Evolutionary conservation across 192 early-diverging fungal genomes (phyloP), one percentile per base, ranked within the genome.

Genomic region (Linnemannia schmuckeri): DNA sequence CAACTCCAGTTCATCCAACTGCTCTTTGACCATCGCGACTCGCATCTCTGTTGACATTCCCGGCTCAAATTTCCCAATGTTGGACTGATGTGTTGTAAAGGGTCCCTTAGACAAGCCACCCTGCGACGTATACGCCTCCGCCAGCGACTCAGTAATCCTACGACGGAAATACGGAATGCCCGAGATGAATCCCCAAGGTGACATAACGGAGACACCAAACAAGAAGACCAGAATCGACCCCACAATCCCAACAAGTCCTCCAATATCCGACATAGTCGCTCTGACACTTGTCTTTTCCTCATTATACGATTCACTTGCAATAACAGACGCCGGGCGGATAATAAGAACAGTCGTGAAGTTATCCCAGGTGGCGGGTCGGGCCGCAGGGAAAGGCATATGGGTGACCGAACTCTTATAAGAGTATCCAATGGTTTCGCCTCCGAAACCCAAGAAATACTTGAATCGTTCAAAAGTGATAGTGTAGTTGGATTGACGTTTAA

Each of bases 1-100:
- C 46, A 81, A 46, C 47, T 86, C 84, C 3, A 86, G 79, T 15
- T 86, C 84, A 46, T 86, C 84, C 47, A 86, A 57, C 10, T 76
- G 78, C 35, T 86, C 84, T 24, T 86, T 86, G 44, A 86, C 57
- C 13, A 86, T 20, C 8, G 35, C 54, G 6, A 81, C 72, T 74
- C 33, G 52, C 52, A 77, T 7, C 12, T 86, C 84, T 1, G 57
- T 52, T 3, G 37, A 27, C 24, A 81, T 52, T 3, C 63, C 47
- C 1, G 63, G 66, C 13, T 77, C 79, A 33, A 86, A 86, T 27
- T 73, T 35, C 5, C 84, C 84, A 61, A 76, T 77, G 2, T 80
- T 22, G 37, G 77, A 76, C 7, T 74, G 49, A 40, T 42, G 18
- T n/a, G 73, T 75, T n/a, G 84, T 86, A 33, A 86, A 86, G 4